Percentiles rank a stretch among this genome's conserved stretches.
phyloP scores from a whole-genome alignment of 495 filamentous ascomycete species.

The Physcia stellaris region DNA sequence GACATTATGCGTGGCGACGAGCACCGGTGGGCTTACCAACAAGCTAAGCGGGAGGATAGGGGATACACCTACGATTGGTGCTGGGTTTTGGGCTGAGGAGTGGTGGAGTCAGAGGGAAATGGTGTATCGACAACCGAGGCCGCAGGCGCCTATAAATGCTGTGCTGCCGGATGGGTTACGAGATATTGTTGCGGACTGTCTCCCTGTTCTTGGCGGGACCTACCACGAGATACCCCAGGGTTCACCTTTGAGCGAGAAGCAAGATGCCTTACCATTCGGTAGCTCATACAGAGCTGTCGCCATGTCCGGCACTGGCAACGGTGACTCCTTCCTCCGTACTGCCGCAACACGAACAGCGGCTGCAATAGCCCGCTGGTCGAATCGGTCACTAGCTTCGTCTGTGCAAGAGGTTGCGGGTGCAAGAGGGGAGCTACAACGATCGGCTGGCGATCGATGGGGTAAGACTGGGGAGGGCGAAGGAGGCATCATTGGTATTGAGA shows the following conservation, averaged over 20 bases:
- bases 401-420: slow-evolving; percentile 51
- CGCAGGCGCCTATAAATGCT: background rate
- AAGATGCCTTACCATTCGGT: slow-evolving; percentile 1
- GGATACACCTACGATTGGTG: slow-evolving; percentile 75
- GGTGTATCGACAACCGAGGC: background rate
- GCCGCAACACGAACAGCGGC: slow-evolving; percentile 59
- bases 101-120: slow-evolving; percentile 37
- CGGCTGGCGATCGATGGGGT: slow-evolving; percentile 64
- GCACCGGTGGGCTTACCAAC: slow-evolving; percentile 80
- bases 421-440: slow-evolving; percentile 59
- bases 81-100: slow-evolving; percentile 83
- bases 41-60: slow-evolving; percentile 77
- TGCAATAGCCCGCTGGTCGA: slow-evolving; percentile 48
- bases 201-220: slow-evolving; percentile 24
- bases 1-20: slow-evolving; percentile 64
- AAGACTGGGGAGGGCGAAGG: slow-evolving; percentile 69
- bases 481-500: slow-evolving; percentile 79
- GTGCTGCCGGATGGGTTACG: background rate
- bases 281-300: slow-evolving; percentile 42
- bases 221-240: too few species aligned
- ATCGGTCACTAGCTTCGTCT: slow-evolving; percentile 28
- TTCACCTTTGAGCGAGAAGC: background rate
- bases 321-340: slow-evolving; percentile 71
- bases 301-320: slow-evolving; percentile 78
- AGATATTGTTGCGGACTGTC: slow-evolving; percentile 34